Evolutionary conservation across 257 asterid genomes (phyloP).

Genomic region (Phtheirospermum japonicum): DNA sequence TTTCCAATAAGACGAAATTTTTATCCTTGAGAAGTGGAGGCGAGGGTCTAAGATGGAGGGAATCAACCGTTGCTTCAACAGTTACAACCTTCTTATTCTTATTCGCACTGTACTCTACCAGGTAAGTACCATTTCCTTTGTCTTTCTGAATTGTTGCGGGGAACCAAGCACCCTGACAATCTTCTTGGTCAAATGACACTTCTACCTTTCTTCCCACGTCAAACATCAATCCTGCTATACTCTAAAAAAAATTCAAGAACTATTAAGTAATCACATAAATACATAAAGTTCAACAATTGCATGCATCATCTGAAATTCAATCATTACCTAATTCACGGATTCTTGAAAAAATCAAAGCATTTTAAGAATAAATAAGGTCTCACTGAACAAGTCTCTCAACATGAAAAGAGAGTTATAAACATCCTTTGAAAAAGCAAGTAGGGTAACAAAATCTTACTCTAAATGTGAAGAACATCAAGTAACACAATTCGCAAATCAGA

Average conservation of each 20-base stretch:
- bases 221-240: constrained; percentile 51
- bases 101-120: constrained; percentile 38
- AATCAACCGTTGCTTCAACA: constrained; percentile 37
- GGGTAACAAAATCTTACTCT: not conserved
- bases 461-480: constrained; percentile 5
- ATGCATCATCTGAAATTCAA: constrained; percentile 9
- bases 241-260: constrained; percentile 43
- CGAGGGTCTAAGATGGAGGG: constrained; percentile 60
- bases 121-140: constrained; percentile 37
- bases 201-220: constrained; percentile 64
- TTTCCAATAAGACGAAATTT: constrained; percentile 48
- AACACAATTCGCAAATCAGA: not conserved
- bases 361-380: not conserved
- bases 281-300: constrained; percentile 4
- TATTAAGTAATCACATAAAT: constrained; percentile 19
- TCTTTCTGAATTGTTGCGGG: constrained; percentile 46
- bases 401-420: not conserved
- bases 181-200: constrained; percentile 52
- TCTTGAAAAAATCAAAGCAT: constrained; percentile 7
- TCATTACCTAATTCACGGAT: not conserved
- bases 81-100: constrained; percentile 19
- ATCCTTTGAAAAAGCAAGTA: not conserved
- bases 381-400: not conserved
- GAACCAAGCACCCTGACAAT: constrained; percentile 55
- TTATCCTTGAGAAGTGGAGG: constrained; percentile 63